These are phyloP conservation scores for Dendrothele bispora DNA, from an alignment of 768 basidiomycete genomes.

Conservation along the genomic window DNA sequence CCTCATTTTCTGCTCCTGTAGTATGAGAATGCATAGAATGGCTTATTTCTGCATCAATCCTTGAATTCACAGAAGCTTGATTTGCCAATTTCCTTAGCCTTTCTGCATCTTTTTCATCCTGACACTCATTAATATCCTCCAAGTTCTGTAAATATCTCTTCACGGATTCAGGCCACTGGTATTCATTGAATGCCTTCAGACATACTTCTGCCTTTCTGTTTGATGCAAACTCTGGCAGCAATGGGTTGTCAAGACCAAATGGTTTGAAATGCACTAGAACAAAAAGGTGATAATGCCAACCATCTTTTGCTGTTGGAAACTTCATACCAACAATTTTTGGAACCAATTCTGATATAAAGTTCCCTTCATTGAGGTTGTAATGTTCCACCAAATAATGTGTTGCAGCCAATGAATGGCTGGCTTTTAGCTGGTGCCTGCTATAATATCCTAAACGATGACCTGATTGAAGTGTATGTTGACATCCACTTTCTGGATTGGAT, in stretches of 20 bases:
- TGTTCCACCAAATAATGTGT: conserved; percentile 16
- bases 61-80: too few relatives aligned
- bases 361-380: conserved; percentile 7
- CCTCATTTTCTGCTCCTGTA: too few relatives aligned
- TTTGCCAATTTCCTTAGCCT: conserved; percentile 12
- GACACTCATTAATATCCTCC: conserved; percentile 26
- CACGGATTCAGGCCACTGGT: too few relatives aligned
- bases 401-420: conserved; percentile 8
- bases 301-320: neutral
- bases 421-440: neutral
- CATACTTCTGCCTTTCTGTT: too few relatives aligned
- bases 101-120: conserved; percentile 34
- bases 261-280: conserved; percentile 22
- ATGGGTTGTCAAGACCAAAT: conserved; percentile 1
- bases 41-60: too few relatives aligned
- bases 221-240: neutral
- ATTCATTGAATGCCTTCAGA: too few relatives aligned
- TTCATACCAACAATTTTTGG: neutral
- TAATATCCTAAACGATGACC: neutral
- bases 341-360: neutral
- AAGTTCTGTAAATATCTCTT: conserved; percentile 17
- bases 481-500: conserved; percentile 2
- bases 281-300: conserved; percentile 12
- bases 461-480: too few relatives aligned
- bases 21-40: too few relatives aligned